A percentile compares a stretch with the other conserved stretches of the same genome.
Evolutionary conservation across 768 basidiomycete genomes (phyloP).

Genomic region (Suillus tomentosus): DNA sequence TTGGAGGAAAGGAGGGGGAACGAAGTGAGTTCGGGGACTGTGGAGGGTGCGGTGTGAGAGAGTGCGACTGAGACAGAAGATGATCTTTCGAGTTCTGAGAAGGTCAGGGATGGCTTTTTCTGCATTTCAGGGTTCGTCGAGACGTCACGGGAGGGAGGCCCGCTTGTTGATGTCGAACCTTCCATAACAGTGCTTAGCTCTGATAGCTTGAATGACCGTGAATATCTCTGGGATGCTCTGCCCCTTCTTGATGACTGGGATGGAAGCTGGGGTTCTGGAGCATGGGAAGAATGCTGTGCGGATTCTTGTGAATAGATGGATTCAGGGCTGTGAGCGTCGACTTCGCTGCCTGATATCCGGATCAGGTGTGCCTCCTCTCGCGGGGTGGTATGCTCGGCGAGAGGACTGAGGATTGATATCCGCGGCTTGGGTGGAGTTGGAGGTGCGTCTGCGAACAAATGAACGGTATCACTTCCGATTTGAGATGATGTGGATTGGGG

Average conservation of each 20-base stretch:
- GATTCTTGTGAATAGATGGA: constrained; percentile 31
- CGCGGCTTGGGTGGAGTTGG: not conserved
- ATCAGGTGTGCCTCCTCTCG: not conserved
- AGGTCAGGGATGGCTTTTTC: not conserved
- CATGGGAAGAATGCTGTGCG: constrained; percentile 14
- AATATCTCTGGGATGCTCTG: constrained; percentile 15
- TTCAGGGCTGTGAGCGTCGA: not conserved
- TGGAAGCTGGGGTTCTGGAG: constrained; percentile 8
- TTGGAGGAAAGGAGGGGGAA: constrained; percentile 29
- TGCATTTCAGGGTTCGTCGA: not conserved
- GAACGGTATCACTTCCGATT: too few species aligned
- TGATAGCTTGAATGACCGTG: not conserved
- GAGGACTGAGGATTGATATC: too few species aligned
- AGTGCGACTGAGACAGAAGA: not conserved
- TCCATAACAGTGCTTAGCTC: constrained; percentile 26
- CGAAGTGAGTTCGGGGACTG: constrained; percentile 17
- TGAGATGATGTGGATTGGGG: not conserved
- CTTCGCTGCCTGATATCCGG: not conserved
- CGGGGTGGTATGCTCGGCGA: not conserved
- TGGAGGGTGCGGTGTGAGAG: not conserved
- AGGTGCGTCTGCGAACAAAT: not conserved
- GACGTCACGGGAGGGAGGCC: not conserved
- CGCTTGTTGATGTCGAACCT: constrained; percentile 3
- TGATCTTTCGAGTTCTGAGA: not conserved
- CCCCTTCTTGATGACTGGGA: constrained; percentile 10